phyloP scores from a whole-genome alignment of 352 stramenopile species.

The Phytophthora cactorum region DNA sequence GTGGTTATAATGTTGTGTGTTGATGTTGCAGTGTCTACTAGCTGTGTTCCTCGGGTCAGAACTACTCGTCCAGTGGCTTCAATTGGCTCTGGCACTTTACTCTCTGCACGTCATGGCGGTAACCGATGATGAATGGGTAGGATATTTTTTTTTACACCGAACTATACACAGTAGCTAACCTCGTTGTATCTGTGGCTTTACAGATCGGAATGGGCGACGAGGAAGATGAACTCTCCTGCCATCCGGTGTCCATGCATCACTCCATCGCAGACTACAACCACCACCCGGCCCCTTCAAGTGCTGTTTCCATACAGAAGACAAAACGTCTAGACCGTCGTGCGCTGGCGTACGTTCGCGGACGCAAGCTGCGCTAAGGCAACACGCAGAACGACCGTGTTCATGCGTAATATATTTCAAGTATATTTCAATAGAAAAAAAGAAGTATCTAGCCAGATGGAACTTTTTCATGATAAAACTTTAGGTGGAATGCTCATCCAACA shows the following conservation, averaged over 20 bases:
- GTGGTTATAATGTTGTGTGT: constrained; percentile 1
- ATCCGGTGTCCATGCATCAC: constrained; percentile 63
- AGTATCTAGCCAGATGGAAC: too few relatives aligned
- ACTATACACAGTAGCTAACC: constrained; percentile 2
- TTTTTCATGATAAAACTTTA: too few relatives aligned
- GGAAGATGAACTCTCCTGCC: constrained; percentile 63
- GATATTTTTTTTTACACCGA: constrained; percentile 8
- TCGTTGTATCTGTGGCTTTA: background rate
- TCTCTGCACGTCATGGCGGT: constrained; percentile 81
- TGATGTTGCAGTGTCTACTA: constrained; percentile 62
- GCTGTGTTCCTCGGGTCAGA: constrained; percentile 85
- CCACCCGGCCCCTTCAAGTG: constrained; percentile 58
- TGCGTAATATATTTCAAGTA: too few relatives aligned
- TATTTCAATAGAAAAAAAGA: too few relatives aligned
- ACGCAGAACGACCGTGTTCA: background rate
- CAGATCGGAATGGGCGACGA: constrained; percentile 68
- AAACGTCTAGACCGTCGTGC: constrained; percentile 81
- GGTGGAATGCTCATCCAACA: too few relatives aligned
- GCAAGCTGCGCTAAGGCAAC: constrained; percentile 64
- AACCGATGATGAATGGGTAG: constrained; percentile 81
- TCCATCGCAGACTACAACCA: constrained; percentile 84
- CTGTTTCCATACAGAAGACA: constrained; percentile 77
- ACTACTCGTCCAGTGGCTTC: constrained; percentile 85
- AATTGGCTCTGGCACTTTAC: constrained; percentile 83
- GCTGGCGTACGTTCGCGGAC: constrained; percentile 73